Conservation (phyloP, 371 early-diverging fungal genomes). For the Saksenaea oblongispora region DNA sequence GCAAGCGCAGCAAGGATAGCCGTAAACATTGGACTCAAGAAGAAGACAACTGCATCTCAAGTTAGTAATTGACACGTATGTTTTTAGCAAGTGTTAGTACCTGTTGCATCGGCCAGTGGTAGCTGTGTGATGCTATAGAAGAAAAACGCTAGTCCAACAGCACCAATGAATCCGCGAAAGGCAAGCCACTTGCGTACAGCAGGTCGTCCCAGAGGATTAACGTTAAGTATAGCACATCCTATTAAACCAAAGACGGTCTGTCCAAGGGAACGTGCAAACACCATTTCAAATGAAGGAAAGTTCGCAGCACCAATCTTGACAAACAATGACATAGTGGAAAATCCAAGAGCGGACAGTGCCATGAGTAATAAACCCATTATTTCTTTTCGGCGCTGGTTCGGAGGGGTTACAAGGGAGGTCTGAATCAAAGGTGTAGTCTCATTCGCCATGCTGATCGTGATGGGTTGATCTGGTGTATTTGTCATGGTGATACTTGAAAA, state of each 20-base stretch:
- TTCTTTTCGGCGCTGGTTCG: slow-evolving; percentile 13
- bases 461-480: slow-evolving; percentile 6
- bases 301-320: slow-evolving; percentile 60
- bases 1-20: slow-evolving; percentile 61
- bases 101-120: slow-evolving; percentile 78
- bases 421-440: slow-evolving; percentile 21
- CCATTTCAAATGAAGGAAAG: slow-evolving; percentile 69
- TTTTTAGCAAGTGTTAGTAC: slow-evolving; percentile 15
- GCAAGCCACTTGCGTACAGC: slow-evolving; percentile 55
- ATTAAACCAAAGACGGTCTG: slow-evolving; percentile 61
- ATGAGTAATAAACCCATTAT: slow-evolving; percentile 42
- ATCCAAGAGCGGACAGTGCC: slow-evolving; percentile 68
- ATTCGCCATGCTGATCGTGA: slow-evolving; percentile 23
- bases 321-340: slow-evolving; percentile 66
- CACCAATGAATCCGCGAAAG: slow-evolving; percentile 64
- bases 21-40: slow-evolving; percentile 75
- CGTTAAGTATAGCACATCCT: slow-evolving; percentile 46
- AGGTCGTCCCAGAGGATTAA: slow-evolving; percentile 60
- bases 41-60: slow-evolving; percentile 57
- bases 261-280: slow-evolving; percentile 66
- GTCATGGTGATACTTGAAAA: not conserved
- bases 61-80: not conserved
- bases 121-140: slow-evolving; percentile 69
- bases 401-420: not conserved
- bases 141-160: slow-evolving; percentile 66